phyloP scores from a whole-genome alignment of 2,329 filamentous ascomycete genomes.

The Mollisiaceae sp. region DNA sequence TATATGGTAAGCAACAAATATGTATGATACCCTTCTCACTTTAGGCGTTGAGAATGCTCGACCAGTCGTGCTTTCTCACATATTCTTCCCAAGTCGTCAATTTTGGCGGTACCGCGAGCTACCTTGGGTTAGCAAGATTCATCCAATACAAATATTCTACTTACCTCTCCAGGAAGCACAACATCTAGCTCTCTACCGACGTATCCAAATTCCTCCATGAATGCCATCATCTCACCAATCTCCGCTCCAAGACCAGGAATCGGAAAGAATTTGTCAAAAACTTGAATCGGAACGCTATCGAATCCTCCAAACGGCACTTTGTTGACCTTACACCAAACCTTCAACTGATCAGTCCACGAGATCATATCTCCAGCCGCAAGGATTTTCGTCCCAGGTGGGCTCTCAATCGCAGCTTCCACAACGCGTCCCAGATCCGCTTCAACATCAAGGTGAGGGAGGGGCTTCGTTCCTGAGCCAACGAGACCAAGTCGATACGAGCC shows the following conservation, averaged over 20 bases:
- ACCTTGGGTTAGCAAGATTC: constrained; percentile 12
- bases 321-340: constrained; percentile 29
- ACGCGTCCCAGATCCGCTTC: constrained; percentile 26
- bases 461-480: constrained; percentile 33
- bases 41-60: constrained; percentile 19
- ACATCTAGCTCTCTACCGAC: constrained; percentile 43
- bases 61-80: constrained; percentile 35
- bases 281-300: constrained; percentile 26
- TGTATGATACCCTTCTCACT: constrained; percentile 4
- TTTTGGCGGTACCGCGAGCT: constrained; percentile 29
- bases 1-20: neutral
- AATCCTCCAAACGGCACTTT: constrained; percentile 25
- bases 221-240: constrained; percentile 44
- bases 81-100: constrained; percentile 32
- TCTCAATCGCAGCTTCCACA: constrained; percentile 38
- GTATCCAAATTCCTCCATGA: constrained; percentile 42
- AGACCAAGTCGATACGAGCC: constrained; percentile 36
- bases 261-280: constrained; percentile 38
- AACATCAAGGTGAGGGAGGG: constrained; percentile 27
- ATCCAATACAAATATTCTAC: constrained; percentile 5
- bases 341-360: constrained; percentile 29
- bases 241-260: constrained; percentile 37
- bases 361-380: constrained; percentile 24
- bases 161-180: constrained; percentile 38
- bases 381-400: constrained; percentile 33